phyloP scores from a whole-genome alignment of 1,284 basidiomycete genomes.

The Sporisorium sorghi region DNA sequence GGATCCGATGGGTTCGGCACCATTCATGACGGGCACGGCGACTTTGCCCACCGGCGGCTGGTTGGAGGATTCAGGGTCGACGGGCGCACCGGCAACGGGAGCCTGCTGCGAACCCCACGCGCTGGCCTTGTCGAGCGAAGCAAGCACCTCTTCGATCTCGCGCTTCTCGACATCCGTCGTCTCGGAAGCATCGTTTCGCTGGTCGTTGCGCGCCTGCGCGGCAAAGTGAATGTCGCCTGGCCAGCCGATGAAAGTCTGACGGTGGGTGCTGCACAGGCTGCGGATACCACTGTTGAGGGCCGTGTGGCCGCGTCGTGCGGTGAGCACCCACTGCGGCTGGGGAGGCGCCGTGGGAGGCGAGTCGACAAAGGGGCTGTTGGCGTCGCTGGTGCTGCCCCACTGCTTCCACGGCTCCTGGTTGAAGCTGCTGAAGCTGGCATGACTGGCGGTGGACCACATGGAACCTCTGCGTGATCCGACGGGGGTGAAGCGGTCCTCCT shows the following conservation, averaged over 20 bases:
- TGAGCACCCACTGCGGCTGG: slow-evolving; percentile 77
- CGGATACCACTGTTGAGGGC: slow-evolving; percentile 95
- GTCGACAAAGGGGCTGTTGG: slow-evolving; percentile 41
- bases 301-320: slow-evolving; percentile 86
- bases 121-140: slow-evolving; percentile 59
- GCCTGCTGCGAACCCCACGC: slow-evolving; percentile 59
- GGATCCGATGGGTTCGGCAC: slow-evolving; percentile 64
- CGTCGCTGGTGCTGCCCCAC: slow-evolving; percentile 48
- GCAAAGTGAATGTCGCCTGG: slow-evolving; percentile 81
- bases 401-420: slow-evolving; percentile 49
- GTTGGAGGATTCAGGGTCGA: slow-evolving; percentile 35
- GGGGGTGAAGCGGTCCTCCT: slow-evolving; percentile 64
- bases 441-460: slow-evolving; percentile 47
- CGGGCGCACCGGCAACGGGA: slow-evolving; percentile 49
- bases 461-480: slow-evolving; percentile 58
- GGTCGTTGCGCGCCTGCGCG: slow-evolving; percentile 56
- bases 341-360: slow-evolving; percentile 41
- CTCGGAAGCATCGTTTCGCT: slow-evolving; percentile 59
- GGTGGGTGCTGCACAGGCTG: slow-evolving; percentile 82
- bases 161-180: slow-evolving; percentile 56
- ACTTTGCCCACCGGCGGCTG: slow-evolving; percentile 42
- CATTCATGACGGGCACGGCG: slow-evolving; percentile 61
- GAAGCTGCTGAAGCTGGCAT: slow-evolving; percentile 53
- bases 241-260: slow-evolving; percentile 93
- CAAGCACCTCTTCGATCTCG: slow-evolving; percentile 65